Base-by-base conservation (phyloP, 2,329 filamentous ascomycete species). In the Pyrenochaeta sp. region DNA sequence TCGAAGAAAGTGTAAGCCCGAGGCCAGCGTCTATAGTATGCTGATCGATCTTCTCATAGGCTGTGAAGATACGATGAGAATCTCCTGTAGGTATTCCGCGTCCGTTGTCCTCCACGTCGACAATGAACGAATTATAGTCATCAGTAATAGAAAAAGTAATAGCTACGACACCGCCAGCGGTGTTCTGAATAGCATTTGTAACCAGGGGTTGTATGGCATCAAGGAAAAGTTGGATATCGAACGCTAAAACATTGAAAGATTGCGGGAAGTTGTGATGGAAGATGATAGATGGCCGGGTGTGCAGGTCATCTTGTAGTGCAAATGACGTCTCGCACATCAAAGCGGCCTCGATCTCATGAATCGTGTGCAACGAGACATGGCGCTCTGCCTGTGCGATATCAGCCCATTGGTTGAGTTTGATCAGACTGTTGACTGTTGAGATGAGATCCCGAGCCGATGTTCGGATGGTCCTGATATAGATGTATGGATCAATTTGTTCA, bases 21-120 rank as follows among this genome's bases (percentile, higher is more conserved):
- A 78, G 61, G 0, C 76, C 74, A 19, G 72, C 72, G 3, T 75
- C 71, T 2, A 63, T 65, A 0, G 73, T 69, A 23, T 74, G 63
- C 0, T 50, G 47, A 22, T 69, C 63, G 1, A 70, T 65, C 22
- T 77, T 77, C 27, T 77, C 74, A 14, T 77, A 77, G 0, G 74
- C 58, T 3, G 73, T 61, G 19, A 77, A 78, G 3, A 78, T 74
- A 3, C 72, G 69, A 3, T 59, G 15, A 3, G 72, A 68, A 6
- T 76, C 55, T 3, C 64, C 52, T 1, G 48, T 35, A 1, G 48
- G 45, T n/a, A 77, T 74, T 2, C 74, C 75, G 3, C 67, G 54
- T 0, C 75, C 75, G 1, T 68, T 76, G 29, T 78, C 75, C 28
- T 72, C 53, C 1, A 78, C 47, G 27, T 78, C 75, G n/a, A 76